Conservation (phyloP, 345 rosid genomes). For the Viola odorata region DNA sequence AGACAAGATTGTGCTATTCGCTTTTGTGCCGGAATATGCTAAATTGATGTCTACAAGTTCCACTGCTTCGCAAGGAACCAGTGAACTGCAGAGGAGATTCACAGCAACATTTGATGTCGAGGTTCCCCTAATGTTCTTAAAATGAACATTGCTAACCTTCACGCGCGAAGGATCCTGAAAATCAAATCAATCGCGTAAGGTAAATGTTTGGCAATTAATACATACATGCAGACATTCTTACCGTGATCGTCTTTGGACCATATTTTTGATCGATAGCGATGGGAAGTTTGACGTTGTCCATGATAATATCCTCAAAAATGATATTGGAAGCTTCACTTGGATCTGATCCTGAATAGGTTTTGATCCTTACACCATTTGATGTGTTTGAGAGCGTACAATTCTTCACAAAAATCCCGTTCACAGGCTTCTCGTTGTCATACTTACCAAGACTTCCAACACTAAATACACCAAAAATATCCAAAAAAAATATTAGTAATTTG, state of each 20-base stretch:
- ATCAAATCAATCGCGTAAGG: neutral
- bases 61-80: conserved; percentile 22
- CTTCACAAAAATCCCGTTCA: conserved; percentile 23
- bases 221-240: neutral
- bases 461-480: neutral
- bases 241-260: conserved; percentile 3
- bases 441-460: conserved; percentile 47
- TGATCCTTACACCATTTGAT: conserved; percentile 37
- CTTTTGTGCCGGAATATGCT: conserved; percentile 2
- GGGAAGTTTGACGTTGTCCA: conserved; percentile 31
- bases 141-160: conserved; percentile 26
- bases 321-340: conserved; percentile 25
- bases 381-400: conserved; percentile 32
- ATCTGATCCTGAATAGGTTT: conserved; percentile 18
- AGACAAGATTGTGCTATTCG: neutral
- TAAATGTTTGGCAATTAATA: neutral
- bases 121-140: conserved; percentile 34
- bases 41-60: conserved; percentile 25
- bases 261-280: conserved; percentile 39
- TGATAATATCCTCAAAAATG: conserved; percentile 28
- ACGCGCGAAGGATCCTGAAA: conserved; percentile 29
- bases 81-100: conserved; percentile 26
- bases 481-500: neutral
- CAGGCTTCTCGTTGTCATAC: conserved; percentile 26
- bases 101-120: conserved; percentile 23